Conservation (phyloP, 2,329 filamentous ascomycete genomes). For the Penicillium sp. region DNA sequence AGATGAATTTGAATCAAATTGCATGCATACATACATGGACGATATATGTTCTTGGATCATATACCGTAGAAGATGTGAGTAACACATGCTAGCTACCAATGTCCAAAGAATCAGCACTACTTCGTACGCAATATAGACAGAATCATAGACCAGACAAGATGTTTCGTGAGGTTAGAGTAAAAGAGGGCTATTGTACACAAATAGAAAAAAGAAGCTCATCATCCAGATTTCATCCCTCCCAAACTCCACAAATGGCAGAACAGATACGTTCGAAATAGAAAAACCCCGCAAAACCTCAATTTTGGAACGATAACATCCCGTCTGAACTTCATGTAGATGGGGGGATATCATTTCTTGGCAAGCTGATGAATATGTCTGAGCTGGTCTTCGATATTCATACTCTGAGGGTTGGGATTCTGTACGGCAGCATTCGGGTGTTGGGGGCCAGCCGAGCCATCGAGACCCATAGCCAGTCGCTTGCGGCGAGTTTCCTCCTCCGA, state of each 20-base stretch:
- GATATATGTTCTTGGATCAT: neutral
- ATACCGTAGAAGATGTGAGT: neutral
- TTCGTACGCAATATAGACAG: neutral
- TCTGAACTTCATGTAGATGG: neutral
- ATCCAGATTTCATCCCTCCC: constrained; percentile 6
- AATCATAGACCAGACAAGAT: neutral
- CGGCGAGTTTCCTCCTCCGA: constrained; percentile 73
- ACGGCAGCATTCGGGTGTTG: constrained; percentile 32
- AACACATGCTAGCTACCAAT: neutral
- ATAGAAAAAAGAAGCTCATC: constrained; percentile 5
- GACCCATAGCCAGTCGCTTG: constrained; percentile 67
- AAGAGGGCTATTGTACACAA: constrained; percentile 10
- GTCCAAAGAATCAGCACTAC: neutral
- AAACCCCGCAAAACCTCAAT: neutral
- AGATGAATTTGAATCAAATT: constrained; percentile 8
- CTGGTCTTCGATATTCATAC: constrained; percentile 80
- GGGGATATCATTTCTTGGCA: constrained; percentile 37
- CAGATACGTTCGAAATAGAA: neutral
- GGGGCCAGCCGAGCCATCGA: constrained; percentile 29
- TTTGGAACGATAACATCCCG: neutral
- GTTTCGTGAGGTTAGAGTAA: constrained; percentile 5
- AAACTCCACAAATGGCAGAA: constrained; percentile 10
- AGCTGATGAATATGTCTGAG: constrained; percentile 68
- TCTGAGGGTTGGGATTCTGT: constrained; percentile 33
- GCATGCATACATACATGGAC: neutral